These are phyloP conservation scores for Bryopsis sp. DNA, from an alignment of 139 green algal species.

Conservation along the genomic window DNA sequence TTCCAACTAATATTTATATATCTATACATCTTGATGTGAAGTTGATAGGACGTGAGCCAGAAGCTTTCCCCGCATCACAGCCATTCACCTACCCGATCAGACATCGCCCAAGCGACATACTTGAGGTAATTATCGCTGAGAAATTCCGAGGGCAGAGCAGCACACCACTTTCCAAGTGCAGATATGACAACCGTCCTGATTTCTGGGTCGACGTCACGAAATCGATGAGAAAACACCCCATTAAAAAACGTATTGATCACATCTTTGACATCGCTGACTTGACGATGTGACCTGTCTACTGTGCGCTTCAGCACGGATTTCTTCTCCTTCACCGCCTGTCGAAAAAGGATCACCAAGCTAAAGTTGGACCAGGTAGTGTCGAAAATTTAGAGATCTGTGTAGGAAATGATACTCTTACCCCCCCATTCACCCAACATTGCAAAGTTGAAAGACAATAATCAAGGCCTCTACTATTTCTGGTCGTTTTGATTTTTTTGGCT, in stretches of 20 bases:
- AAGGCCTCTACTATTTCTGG: too few species aligned
- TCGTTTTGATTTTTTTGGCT: too few species aligned
- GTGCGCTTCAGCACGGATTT: slow-evolving; percentile 34
- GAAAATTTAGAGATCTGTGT: too few species aligned
- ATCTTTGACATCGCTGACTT: slow-evolving; percentile 35
- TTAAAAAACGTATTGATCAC: slow-evolving; percentile 43
- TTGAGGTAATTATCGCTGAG: slow-evolving; percentile 85
- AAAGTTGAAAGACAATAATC: too few species aligned
- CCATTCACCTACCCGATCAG: slow-evolving; percentile 53
- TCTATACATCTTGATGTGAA: neutral
- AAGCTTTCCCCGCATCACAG: neutral
- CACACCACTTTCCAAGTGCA: slow-evolving; percentile 79
- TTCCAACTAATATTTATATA: neutral
- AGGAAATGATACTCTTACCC: too few species aligned
- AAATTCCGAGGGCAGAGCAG: slow-evolving; percentile 55
- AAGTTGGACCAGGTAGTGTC: too few species aligned
- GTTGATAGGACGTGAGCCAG: neutral
- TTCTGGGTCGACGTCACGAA: slow-evolving; percentile 50
- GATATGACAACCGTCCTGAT: slow-evolving; percentile 65
- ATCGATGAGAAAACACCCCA: slow-evolving; percentile 36
- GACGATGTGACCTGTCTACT: slow-evolving; percentile 31
- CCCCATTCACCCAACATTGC: too few species aligned
- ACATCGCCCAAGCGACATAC: slow-evolving; percentile 93
- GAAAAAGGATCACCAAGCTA: too few species aligned
- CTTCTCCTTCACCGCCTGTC: slow-evolving; percentile 19